These are phyloP conservation scores for Phialophora expanda DNA, from an alignment of 2,329 filamentous ascomycete species.

Conservation along the genomic window DNA sequence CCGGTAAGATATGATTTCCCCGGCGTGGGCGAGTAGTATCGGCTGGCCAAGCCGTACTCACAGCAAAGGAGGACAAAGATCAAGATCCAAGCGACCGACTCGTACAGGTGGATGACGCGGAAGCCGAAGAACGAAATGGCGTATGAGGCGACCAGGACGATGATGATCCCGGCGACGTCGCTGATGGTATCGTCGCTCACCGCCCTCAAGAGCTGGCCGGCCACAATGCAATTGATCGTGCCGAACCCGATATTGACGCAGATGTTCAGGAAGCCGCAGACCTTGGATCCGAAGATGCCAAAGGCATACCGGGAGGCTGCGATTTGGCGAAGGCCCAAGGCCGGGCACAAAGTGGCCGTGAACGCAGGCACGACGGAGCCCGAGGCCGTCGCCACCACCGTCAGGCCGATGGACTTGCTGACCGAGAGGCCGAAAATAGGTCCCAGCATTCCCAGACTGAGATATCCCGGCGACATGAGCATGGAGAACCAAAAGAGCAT, in stretches of 20 bases:
- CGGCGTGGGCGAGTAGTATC: conserved; percentile 7
- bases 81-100: conserved; percentile 41
- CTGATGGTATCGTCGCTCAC: conserved; percentile 41
- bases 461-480: conserved; percentile 31
- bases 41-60: conserved; percentile 15
- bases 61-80: conserved; percentile 35
- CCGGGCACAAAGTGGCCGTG: conserved; percentile 22
- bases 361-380: conserved; percentile 29
- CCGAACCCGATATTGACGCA: conserved; percentile 40
- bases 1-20: conserved; percentile 5
- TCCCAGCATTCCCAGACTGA: conserved; percentile 38
- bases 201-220: conserved; percentile 42
- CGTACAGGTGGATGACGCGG: conserved; percentile 39
- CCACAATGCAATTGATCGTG: conserved; percentile 42
- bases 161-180: conserved; percentile 39
- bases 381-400: conserved; percentile 31
- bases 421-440: conserved; percentile 39
- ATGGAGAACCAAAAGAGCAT: conserved; percentile 40
- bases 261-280: conserved; percentile 40
- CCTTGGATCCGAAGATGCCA: conserved; percentile 39
- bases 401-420: conserved; percentile 30
- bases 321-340: conserved; percentile 38
- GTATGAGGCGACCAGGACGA: conserved; percentile 38
- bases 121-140: conserved; percentile 40
- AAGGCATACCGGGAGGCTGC: conserved; percentile 39